Evolutionary conservation across 768 basidiomycete genomes (phyloP).

Genomic region (Pilatotrama ljubarskyi): DNA sequence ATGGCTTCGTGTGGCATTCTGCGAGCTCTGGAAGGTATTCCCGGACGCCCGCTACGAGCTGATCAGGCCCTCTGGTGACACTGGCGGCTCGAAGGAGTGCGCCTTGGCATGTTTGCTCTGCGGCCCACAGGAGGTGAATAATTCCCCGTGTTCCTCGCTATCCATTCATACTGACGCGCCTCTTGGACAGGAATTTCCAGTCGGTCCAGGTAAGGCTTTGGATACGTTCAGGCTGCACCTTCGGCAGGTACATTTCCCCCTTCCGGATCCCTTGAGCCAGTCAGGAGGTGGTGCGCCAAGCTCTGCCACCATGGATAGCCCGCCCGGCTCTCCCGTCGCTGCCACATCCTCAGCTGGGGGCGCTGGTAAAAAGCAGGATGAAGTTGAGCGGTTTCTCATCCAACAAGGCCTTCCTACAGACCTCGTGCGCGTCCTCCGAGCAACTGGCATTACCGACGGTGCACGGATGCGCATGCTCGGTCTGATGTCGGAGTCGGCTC

Average conservation of each 20-base stretch:
- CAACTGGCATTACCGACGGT: neutral
- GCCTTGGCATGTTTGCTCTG: neutral
- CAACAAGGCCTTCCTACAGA: neutral
- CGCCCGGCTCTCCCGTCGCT: neutral
- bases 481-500: neutral
- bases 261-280: no score
- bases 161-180: neutral
- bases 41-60: neutral
- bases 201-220: neutral
- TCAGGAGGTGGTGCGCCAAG: neutral
- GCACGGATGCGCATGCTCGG: neutral
- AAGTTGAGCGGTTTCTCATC: neutral
- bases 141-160: no score
- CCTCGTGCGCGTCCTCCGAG: neutral
- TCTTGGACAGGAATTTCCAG: neutral
- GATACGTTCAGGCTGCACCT: no score
- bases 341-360: no score
- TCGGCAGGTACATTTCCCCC: no score
- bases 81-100: neutral
- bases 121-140: neutral
- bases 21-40: neutral
- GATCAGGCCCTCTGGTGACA: neutral
- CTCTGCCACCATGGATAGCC: neutral
- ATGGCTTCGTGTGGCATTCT: neutral
- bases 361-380: neutral